A percentile compares a stretch with the other conserved stretches of the same genome.
phyloP scores from a whole-genome alignment of 257 asterid genomes.

The Solanum dulcamara region DNA sequence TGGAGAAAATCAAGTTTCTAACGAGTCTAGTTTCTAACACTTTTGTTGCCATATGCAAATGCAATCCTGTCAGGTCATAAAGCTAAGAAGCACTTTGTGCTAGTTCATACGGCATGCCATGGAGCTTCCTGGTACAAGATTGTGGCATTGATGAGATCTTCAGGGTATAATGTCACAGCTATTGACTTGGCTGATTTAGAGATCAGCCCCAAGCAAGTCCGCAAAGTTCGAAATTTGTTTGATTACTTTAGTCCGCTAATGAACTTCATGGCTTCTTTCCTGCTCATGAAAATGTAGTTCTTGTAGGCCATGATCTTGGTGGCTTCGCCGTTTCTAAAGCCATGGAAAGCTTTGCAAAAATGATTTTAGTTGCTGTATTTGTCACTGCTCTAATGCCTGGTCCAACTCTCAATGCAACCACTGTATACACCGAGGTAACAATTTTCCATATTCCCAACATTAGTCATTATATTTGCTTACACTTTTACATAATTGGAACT shows the following conservation, averaged over 20 bases:
- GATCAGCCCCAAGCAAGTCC: slow-evolving; percentile 7
- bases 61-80: background rate
- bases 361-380: background rate
- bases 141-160: background rate
- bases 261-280: slow-evolving; percentile 23
- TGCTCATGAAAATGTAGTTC: slow-evolving; percentile 7
- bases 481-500: background rate
- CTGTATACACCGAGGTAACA: slow-evolving; percentile 2
- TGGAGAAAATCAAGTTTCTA: background rate
- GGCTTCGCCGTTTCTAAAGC: background rate
- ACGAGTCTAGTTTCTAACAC: background rate
- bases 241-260: slow-evolving; percentile 15
- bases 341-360: background rate
- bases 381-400: background rate
- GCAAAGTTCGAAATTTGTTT: background rate
- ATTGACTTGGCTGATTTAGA: slow-evolving; percentile 19
- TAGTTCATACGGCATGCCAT: slow-evolving; percentile 25
- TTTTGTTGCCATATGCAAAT: background rate
- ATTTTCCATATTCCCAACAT: background rate
- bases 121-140: slow-evolving; percentile 36
- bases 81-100: slow-evolving; percentile 14
- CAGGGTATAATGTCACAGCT: slow-evolving; percentile 22
- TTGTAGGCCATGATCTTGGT: background rate
- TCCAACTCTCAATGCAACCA: background rate
- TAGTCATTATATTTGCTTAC: background rate